Evolutionary conservation across 371 early-diverging fungal genomes (phyloP), one percentile per base, ranked within the genome.

Genomic region (Mortierella sp.): DNA sequence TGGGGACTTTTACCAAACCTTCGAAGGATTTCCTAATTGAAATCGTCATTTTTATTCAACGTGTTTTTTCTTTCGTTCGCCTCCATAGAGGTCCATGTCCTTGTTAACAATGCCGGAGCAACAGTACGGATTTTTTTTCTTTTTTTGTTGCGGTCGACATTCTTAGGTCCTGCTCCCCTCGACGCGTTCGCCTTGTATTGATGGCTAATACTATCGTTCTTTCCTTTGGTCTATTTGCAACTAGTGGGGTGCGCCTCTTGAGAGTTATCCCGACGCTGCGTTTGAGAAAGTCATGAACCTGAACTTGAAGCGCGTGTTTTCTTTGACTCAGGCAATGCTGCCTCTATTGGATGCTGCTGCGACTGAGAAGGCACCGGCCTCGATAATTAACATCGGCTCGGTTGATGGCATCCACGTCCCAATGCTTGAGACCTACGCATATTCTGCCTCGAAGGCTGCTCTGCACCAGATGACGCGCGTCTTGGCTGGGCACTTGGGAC

Each of bases 61-160:
- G n/a, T 32, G 17, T 24, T 32, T 24, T 26, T 24, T 23, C 32
- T 21, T 5, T 23, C 47, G 15, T 55, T 41, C 53, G 0, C 50
- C 49, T 43, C 5, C 14, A 24, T 70, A 81, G 93, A 92, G 67
- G 81, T 96, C 53, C 86, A 96, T 70, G 85, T 96, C 12, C 83
- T 97, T 19, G 84, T 96, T 31, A 96, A 96, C 78, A 95, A 95
- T 78, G 87, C 92, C 19, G 94, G 94, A 3, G 93, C 92, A 42
- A 93, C 87, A n/a, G 85, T 82, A 72, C 56, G 53, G n/a, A 43
- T 27, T 28, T 17, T 12, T n/a, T 17, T 7, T 11, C 37, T n/a
- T 0, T n/a, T n/a, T n/a, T n/a, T n/a, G n/a, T n/a, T n/a, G n/a
- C n/a, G n/a, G n/a, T n/a, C 41, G 1, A 19, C n/a, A 3, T 11